Evolutionary conservation across 2,329 filamentous ascomycete species (phyloP).

Genomic region (Diaporthe sp.): DNA sequence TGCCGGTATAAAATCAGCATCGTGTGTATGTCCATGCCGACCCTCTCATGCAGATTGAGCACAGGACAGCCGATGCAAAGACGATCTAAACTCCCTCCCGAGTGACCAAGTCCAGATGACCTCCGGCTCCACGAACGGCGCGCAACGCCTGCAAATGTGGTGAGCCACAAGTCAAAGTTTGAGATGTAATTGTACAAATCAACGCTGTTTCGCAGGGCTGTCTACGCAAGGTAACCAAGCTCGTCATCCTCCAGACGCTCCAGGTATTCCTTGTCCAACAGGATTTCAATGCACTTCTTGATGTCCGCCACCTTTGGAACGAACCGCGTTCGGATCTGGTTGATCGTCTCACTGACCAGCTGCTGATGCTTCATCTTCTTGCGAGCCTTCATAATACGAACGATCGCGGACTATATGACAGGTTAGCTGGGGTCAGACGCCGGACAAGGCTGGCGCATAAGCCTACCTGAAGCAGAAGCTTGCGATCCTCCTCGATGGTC

Average conservation of each 20-base stretch:
- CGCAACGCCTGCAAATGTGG: constrained; percentile 19
- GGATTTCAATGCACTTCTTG: constrained; percentile 99
- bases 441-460: constrained; percentile 31
- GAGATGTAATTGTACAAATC: constrained; percentile 34
- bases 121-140: constrained; percentile 8
- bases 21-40: neutral
- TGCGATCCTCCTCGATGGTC: constrained; percentile 98
- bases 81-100: constrained; percentile 31
- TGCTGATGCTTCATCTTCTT: constrained; percentile 99
- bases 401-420: constrained; percentile 85
- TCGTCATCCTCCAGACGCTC: constrained; percentile 96
- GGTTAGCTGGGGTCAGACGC: constrained; percentile 39
- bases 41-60: constrained; percentile 4
- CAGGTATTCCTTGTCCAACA: constrained; percentile 98
- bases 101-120: constrained; percentile 10
- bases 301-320: constrained; percentile 94
- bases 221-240: constrained; percentile 90
- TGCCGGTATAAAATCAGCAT: constrained; percentile 2
- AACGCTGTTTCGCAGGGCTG: neutral
- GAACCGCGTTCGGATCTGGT: constrained; percentile 93
- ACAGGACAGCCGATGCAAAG: constrained; percentile 28
- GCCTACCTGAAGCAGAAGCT: constrained; percentile 94
- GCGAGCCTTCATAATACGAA: constrained; percentile 99
- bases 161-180: constrained; percentile 14
- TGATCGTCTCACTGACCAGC: constrained; percentile 94